Percentiles rank a stretch among this genome's conserved stretches.
Conservation (phyloP, 306 rosid species). For the Pyrus betulifolia region DNA sequence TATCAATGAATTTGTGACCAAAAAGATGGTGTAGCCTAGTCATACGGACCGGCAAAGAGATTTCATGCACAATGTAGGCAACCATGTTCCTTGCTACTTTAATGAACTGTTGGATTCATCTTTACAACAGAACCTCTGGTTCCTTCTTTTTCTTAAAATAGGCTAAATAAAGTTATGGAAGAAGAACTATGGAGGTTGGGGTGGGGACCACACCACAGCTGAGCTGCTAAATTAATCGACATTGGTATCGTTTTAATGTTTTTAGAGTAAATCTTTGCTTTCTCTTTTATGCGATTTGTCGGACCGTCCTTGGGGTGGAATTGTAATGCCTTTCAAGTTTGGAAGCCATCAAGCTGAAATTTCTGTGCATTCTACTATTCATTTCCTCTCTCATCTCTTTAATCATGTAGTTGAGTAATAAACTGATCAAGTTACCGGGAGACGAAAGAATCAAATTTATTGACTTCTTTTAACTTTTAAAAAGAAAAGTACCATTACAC, state of each 20-base stretch:
- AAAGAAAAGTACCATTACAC: too few relatives aligned
- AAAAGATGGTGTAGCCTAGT: background rate
- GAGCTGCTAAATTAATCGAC: background rate
- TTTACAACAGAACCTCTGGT: background rate
- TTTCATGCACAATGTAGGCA: background rate
- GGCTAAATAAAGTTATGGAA: background rate
- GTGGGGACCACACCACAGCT: background rate
- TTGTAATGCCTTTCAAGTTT: background rate
- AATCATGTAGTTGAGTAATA: background rate
- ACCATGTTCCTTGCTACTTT: background rate
- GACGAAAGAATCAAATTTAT: too few relatives aligned
- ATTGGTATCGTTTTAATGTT: background rate
- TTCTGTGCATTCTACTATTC: background rate
- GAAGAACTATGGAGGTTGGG: background rate
- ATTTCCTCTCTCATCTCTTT: background rate
- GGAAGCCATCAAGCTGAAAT: background rate
- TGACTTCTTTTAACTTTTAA: too few relatives aligned
- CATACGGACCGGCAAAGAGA: background rate
- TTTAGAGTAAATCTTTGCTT: background rate
- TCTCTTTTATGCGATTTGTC: constrained; percentile 2
- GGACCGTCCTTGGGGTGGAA: background rate
- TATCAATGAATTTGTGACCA: background rate
- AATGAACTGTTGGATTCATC: background rate
- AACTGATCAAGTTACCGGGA: background rate
- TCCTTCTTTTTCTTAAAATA: too few relatives aligned